Evolutionary conservation across 2,329 filamentous ascomycete genomes (phyloP).

Genomic region (Graphilbum fragrans): DNA sequence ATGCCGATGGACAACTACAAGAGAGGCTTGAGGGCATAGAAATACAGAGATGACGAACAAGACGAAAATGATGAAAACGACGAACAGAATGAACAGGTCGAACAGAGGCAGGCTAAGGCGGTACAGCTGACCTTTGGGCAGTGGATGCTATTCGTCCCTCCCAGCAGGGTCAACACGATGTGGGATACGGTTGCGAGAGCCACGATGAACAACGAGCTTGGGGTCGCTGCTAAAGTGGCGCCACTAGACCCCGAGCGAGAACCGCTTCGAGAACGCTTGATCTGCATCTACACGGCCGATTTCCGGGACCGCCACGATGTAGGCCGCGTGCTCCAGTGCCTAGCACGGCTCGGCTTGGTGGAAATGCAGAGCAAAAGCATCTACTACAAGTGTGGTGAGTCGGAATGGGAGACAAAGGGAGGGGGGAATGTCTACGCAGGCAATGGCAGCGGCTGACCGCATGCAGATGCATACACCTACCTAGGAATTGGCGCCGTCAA

Average conservation of each 20-base stretch:
- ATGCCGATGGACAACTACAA: too few relatives aligned
- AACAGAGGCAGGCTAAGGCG: background rate
- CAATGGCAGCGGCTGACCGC: background rate
- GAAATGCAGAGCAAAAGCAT: slow-evolving; percentile 35
- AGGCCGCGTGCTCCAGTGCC: slow-evolving; percentile 47
- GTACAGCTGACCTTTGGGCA: slow-evolving; percentile 17
- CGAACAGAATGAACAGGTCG: too few relatives aligned
- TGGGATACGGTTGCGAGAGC: slow-evolving; percentile 58
- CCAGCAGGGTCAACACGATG: slow-evolving; percentile 41
- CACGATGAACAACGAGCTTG: slow-evolving; percentile 57
- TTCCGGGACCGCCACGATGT: slow-evolving; percentile 61
- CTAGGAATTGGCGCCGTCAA: slow-evolving; percentile 50
- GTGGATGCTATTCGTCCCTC: slow-evolving; percentile 63
- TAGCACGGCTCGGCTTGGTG: slow-evolving; percentile 52
- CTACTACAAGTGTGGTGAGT: slow-evolving; percentile 67
- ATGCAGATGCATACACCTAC: slow-evolving; percentile 53
- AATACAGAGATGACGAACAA: too few relatives aligned
- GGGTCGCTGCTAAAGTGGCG: slow-evolving; percentile 61
- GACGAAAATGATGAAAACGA: too few relatives aligned
- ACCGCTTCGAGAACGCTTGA: slow-evolving; percentile 37
- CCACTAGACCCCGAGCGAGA: slow-evolving; percentile 33
- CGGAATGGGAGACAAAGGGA: background rate
- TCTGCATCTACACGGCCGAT: slow-evolving; percentile 70
- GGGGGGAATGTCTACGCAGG: background rate
- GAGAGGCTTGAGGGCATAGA: too few relatives aligned